Evolutionary conservation across 2,329 filamentous ascomycete species (phyloP), one percentile per base, ranked within the genome.

Genomic region (Proliferodiscus dingleyae): DNA sequence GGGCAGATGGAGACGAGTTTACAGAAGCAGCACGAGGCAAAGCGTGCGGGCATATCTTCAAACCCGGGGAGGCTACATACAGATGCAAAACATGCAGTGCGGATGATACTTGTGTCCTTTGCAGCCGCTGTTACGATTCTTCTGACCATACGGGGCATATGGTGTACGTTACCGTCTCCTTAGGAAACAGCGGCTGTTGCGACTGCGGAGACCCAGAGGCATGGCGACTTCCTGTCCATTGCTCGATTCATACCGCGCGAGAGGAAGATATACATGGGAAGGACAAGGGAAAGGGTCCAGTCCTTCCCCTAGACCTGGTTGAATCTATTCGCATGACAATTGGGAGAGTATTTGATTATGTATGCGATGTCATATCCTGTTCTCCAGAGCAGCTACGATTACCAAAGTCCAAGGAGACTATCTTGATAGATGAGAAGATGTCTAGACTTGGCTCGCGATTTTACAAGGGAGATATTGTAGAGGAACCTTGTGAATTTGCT

Each of bases 281-380:
- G 69, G 66, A 83, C 64, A 73, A 90, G 77, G 74, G 74, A 60
- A 75, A 78, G 60, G 71, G 74, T 36, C 70, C 74, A 37, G 72
- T 67, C 4, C 68, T 96, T 39, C 88, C 93, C 0, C 74, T 80
- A 24, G 88, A 95, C 33, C 74, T 97, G 42, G 71, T 86, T 24
- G 73, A 82, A 47, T 85, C 81, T 58, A 89, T 97, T 50, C 80
- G 83, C 45, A 88, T 87, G 75, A 97, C 93, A 0, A 83, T 98
- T 52, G 81, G 87, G 2, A 79, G 88, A 48, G 84, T 83, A 9
- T 78, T 97, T 51, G 93, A 98, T 69, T 98, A 95, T 64, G 83
- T 98, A 52, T 96, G 91, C 69, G 93, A 98, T 70, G 89, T 98
- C 50, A 89, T 97, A 53, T 97, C 93, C 2, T 98, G 94, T 68